phyloP scores from a whole-genome alignment of 2,329 filamentous ascomycete genomes.

The Paraconiothyrium brasiliense region DNA sequence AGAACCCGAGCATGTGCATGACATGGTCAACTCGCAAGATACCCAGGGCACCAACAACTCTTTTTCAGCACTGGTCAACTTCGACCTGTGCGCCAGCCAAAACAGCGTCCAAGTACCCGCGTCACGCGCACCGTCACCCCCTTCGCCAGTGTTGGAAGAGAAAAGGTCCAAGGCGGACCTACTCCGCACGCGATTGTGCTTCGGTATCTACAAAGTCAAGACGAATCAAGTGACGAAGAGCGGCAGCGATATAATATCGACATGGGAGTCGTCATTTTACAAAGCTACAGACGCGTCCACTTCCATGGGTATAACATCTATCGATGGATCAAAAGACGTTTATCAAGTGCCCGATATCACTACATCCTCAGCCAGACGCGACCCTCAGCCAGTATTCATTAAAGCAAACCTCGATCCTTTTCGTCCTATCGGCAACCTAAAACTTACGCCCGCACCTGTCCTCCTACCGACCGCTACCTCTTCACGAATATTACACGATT shows the following conservation, averaged over 20 bases:
- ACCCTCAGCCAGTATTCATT: slow-evolving; percentile 35
- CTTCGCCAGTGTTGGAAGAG: slow-evolving; percentile 21
- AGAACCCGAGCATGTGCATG: slow-evolving; percentile 32
- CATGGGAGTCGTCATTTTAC: slow-evolving; percentile 36
- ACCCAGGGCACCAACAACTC: slow-evolving; percentile 48
- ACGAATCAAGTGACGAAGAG: slow-evolving; percentile 76
- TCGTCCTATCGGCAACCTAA: slow-evolving; percentile 40
- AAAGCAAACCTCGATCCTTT: slow-evolving; percentile 44
- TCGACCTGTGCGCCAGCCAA: slow-evolving; percentile 55
- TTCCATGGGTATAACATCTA: slow-evolving; percentile 31
- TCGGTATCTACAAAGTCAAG: slow-evolving; percentile 78
- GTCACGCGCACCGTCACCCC: slow-evolving; percentile 22
- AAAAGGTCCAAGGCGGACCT: slow-evolving; percentile 68
- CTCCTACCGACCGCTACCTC: slow-evolving; percentile 51
- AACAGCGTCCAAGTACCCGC: slow-evolving; percentile 33
- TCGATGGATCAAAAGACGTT: slow-evolving; percentile 22
- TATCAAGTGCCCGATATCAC: slow-evolving; percentile 40
- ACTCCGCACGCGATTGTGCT: slow-evolving; percentile 72
- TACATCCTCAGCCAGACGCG: slow-evolving; percentile 37
- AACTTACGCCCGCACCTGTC: slow-evolving; percentile 50
- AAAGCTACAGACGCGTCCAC: slow-evolving; percentile 30
- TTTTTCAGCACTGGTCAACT: slow-evolving; percentile 60
- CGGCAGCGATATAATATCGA: slow-evolving; percentile 63
- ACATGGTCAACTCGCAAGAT: slow-evolving; percentile 37
- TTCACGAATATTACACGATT: slow-evolving; percentile 46